Base-by-base conservation (phyloP, 208 protist species). In the Wallacemonas sp. region DNA sequence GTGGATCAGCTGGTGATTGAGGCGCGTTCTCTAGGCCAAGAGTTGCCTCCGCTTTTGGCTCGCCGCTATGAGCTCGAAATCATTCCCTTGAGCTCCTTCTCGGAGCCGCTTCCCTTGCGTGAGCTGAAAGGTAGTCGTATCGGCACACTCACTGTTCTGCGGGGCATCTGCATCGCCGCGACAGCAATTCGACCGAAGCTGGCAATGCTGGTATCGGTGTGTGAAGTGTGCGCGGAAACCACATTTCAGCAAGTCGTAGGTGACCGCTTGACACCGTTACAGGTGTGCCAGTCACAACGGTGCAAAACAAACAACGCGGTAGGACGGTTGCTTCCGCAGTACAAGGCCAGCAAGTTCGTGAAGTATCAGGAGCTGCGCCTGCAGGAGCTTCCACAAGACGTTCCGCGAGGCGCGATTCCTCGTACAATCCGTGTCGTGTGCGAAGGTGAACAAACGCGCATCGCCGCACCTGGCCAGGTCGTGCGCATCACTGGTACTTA, bases 201-300 rank as follows among this genome's bases (percentile, higher is more conserved):
- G 21, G 55, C 78, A 1, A 86, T 96, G 76, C 70, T 91, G 10
- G 89, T 91, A 30, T 96, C 86, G 10, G 83, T 96, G 3, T 96
- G 91, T 67, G 91, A 96, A 58, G 81, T 93, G 9, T 96, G 91
- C 60, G 85, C 88, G 17, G 88, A 92, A 57, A 92, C 86, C 15
- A 93, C 88, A 12, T 94, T 94, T 75, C 86, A 94, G 69, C 84
- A 96, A 65, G 91, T 96, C 19, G 81, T 94, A 46, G 91, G 91
- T 32, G 85, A 92, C 69, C 80, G 86, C 8, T 59, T 93, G 19
- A 92, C 83, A 4, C 91, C 91, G 10, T 37, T 92, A 27, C 85
- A 85, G 53, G 80, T 92, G 17, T 96, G 91, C 45, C 91, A 92
- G 67, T 93, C 86, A 29, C 77, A 89, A 48, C 84, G 84, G n/a